Evolutionary conservation across 2,329 filamentous ascomycete genomes (phyloP), one percentile per base, ranked within the genome.

Genomic region (Metarhizium robertsii): DNA sequence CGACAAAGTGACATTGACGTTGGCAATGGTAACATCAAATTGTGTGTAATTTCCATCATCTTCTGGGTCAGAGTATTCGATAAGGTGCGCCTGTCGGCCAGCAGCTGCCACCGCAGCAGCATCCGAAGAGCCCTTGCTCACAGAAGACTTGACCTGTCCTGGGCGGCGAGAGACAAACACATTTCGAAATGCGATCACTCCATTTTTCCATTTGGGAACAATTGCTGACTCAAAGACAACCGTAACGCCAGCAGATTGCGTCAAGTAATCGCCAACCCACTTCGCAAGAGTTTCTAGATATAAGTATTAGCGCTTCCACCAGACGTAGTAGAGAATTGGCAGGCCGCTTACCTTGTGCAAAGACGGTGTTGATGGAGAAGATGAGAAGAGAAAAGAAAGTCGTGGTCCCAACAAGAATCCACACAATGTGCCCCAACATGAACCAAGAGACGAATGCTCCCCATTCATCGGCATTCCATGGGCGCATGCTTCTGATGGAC

Each of bases 1-100:
- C 0, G 94, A 99, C 30, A 99, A 71, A 0, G 92, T 97, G 46
- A 99, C 92, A 65, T 99, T 96, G 59, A 99, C 90, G 0, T 90
- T 95, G 59, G 94, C 90, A 57, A 99, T 90, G 0, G 91, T 96
- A 16, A 99, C 77, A 66, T 99, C 94, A 63, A 96, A 99, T 63
- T 99, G 94, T 0, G 92, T 96, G 69, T 97, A 99, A 67, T 99
- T 99, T 18, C 89, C 90, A 66, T 97, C 92, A 65, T 97, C 92
- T 42, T 71, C 67, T 1, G 74, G 70, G 34, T 79, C 76, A 18
- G 60, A 47, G 13, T 53, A 18, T n/a, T 56, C 58, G 10, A 61
- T 60, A 16, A 57, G 53, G 14, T 74, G 74, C 16, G 78, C 71
- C 42, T 79, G 76, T 56, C 83, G 80, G 46, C 83, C 85, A 0